These are phyloP conservation scores for Phytopythium delawarense DNA, from an alignment of 352 stramenopile species.

Conservation along the genomic window DNA sequence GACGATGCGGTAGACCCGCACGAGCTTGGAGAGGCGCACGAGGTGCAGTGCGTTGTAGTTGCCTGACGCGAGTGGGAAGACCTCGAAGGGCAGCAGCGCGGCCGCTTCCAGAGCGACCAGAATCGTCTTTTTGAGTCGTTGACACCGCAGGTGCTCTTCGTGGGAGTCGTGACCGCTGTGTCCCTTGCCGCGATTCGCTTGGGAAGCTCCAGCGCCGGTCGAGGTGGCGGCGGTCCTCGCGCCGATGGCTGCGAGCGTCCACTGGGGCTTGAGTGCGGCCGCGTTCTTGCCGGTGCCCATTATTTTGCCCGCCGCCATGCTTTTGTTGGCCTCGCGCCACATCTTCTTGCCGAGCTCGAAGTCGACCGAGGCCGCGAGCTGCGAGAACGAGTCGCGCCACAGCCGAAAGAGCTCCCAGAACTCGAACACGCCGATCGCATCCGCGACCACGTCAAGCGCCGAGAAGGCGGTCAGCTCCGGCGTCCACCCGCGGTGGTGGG, in stretches of 20 bases:
- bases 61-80: slow-evolving; percentile 30
- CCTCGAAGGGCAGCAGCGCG: slow-evolving; percentile 47
- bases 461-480: slow-evolving; percentile 35
- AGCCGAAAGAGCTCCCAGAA: slow-evolving; percentile 38
- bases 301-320: slow-evolving; percentile 27
- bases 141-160: neutral
- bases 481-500: slow-evolving; percentile 26
- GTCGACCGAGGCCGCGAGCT: slow-evolving; percentile 31
- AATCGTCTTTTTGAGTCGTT: slow-evolving; percentile 15
- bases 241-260: slow-evolving; percentile 43
- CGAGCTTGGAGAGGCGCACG: slow-evolving; percentile 54
- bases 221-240: slow-evolving; percentile 11
- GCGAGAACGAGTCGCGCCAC: slow-evolving; percentile 32
- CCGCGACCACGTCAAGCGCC: slow-evolving; percentile 31
- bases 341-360: slow-evolving; percentile 53
- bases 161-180: neutral
- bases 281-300: slow-evolving; percentile 11
- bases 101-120: slow-evolving; percentile 49
- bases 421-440: slow-evolving; percentile 38
- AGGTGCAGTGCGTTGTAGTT: slow-evolving; percentile 58
- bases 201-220: neutral
- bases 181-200: neutral
- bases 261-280: slow-evolving; percentile 19
- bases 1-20: slow-evolving; percentile 40
- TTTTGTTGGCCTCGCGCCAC: slow-evolving; percentile 21